Evolutionary conservation across 2,329 filamentous ascomycete genomes (phyloP).

Genomic region (Aspergillus pseudonomiae): DNA sequence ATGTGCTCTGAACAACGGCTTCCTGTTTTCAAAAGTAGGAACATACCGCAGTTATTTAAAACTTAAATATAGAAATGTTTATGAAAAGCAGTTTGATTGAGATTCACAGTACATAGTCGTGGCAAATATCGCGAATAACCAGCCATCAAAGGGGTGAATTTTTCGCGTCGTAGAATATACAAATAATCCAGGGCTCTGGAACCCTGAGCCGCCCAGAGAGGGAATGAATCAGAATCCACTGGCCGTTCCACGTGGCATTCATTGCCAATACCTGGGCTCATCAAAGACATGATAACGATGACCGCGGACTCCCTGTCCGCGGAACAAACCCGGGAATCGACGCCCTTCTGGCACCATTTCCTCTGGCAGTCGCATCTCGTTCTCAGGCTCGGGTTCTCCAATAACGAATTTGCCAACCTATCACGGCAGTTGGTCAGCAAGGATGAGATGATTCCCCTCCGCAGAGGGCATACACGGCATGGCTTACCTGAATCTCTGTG

Average conservation of each 20-base stretch:
- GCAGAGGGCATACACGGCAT: not conserved
- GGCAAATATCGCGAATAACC: slow-evolving; percentile 6
- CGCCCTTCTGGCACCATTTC: slow-evolving; percentile 73
- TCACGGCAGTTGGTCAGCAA: slow-evolving; percentile 19
- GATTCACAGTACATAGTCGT: slow-evolving; percentile 14
- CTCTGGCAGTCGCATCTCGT: slow-evolving; percentile 69
- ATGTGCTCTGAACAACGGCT: not conserved
- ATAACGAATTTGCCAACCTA: slow-evolving; percentile 89
- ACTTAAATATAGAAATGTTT: not conserved
- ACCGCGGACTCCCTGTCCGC: slow-evolving; percentile 80
- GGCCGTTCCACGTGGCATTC: slow-evolving; percentile 14
- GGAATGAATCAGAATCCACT: not conserved
- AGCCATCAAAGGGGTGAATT: slow-evolving; percentile 10
- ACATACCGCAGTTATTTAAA: not conserved
- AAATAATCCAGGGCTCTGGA: slow-evolving; percentile 4
- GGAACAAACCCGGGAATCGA: slow-evolving; percentile 83
- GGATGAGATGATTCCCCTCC: not conserved
- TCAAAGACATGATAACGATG: slow-evolving; percentile 96
- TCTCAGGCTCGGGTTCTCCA: slow-evolving; percentile 67
- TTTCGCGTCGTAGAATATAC: slow-evolving; percentile 10
- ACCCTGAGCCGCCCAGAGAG: not conserved
- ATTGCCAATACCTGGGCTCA: slow-evolving; percentile 73
- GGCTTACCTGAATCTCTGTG: slow-evolving; percentile 82
- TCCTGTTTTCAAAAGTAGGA: not conserved
- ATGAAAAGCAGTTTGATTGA: slow-evolving; percentile 6